Conservation (phyloP, 805 yeast species). For the Komagataella populi region DNA sequence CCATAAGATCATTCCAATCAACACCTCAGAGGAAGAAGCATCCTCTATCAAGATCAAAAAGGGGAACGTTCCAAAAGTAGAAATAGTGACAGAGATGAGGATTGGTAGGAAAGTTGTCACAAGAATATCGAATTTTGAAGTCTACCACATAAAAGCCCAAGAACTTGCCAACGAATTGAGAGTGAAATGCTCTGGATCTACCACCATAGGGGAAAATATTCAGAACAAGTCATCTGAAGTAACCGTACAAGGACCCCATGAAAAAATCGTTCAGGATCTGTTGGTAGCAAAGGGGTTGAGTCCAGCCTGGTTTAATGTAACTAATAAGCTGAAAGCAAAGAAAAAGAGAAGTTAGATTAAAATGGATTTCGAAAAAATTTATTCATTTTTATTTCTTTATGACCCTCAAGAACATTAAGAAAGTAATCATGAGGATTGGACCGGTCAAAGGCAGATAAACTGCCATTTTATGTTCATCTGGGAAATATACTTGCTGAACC, state of each 20-base stretch:
- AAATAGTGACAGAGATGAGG: slow-evolving; percentile 57
- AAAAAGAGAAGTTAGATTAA: slow-evolving; percentile 21
- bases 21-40: slow-evolving; percentile 25
- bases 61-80: slow-evolving; percentile 58
- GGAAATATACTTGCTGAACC: slow-evolving; percentile 92
- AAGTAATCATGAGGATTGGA: slow-evolving; percentile 58
- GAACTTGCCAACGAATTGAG: slow-evolving; percentile 56
- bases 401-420: slow-evolving; percentile 35
- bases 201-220: slow-evolving; percentile 52
- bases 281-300: slow-evolving; percentile 53
- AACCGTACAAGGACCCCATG: slow-evolving; percentile 86
- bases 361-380: neutral
- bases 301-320: slow-evolving; percentile 47
- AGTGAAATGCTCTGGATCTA: slow-evolving; percentile 79
- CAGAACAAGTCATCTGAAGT: slow-evolving; percentile 49
- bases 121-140: slow-evolving; percentile 53
- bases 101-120: slow-evolving; percentile 78
- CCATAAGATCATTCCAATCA: slow-evolving; percentile 28
- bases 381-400: slow-evolving; percentile 18
- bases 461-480: slow-evolving; percentile 91
- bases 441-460: slow-evolving; percentile 86
- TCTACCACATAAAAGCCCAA: slow-evolving; percentile 50
- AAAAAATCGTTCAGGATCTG: slow-evolving; percentile 41
- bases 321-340: slow-evolving; percentile 45
- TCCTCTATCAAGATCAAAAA: slow-evolving; percentile 26